A percentile compares a stretch with the other conserved stretches of the same genome.
Evolutionary conservation across 2,329 filamentous ascomycete genomes (phyloP).

Genomic region (Diaporthe nobilis): DNA sequence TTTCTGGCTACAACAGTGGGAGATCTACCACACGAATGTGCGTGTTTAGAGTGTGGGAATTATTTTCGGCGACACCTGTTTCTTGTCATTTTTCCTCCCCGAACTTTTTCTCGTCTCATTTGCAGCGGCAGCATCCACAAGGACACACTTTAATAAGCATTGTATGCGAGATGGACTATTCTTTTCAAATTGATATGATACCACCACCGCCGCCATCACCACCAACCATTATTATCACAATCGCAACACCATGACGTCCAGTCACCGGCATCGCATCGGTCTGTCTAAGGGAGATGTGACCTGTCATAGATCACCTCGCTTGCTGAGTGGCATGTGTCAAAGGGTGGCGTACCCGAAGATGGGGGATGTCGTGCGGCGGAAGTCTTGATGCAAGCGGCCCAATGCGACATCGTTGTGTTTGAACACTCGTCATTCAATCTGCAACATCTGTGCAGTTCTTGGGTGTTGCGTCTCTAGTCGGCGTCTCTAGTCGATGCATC

Average conservation of each 20-base stretch:
- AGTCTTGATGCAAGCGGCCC: neutral
- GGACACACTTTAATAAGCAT: slow-evolving; percentile 39
- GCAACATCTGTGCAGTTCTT: slow-evolving; percentile 15
- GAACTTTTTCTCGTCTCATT: slow-evolving; percentile 23
- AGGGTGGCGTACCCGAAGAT: slow-evolving; percentile 4
- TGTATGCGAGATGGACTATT: slow-evolving; percentile 35
- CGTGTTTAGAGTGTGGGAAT: slow-evolving; percentile 31
- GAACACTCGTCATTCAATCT: slow-evolving; percentile 2
- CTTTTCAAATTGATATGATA: slow-evolving; percentile 32
- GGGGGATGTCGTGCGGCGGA: too few relatives aligned
- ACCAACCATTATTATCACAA: neutral
- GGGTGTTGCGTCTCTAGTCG: neutral
- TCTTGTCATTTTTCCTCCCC: slow-evolving; percentile 21
- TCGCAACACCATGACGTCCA: neutral
- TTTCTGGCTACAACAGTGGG: slow-evolving; percentile 34
- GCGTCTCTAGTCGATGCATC: neutral
- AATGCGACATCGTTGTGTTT: neutral
- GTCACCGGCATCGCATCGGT: neutral
- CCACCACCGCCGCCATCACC: neutral
- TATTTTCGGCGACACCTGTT: slow-evolving; percentile 34
- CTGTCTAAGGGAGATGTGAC: slow-evolving; percentile 4
- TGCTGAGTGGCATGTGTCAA: neutral
- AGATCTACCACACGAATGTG: slow-evolving; percentile 32
- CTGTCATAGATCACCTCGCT: neutral
- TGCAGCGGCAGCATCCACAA: slow-evolving; percentile 35